These are phyloP conservation scores for Cystobasidium sp. DNA, from an alignment of 1,284 basidiomycete species.

Conservation along the genomic window DNA sequence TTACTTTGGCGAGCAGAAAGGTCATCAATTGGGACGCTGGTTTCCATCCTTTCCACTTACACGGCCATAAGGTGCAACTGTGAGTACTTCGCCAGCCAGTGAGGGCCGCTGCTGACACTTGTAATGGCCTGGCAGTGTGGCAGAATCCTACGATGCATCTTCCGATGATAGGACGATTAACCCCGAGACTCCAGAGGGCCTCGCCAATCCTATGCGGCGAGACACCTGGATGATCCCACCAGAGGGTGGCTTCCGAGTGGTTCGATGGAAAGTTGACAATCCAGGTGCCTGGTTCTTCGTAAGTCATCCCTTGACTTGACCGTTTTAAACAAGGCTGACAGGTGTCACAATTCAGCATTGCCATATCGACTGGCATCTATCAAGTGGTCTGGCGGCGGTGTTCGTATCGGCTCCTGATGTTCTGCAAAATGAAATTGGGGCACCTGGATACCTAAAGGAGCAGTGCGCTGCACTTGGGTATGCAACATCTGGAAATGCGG, in stretches of 20 bases:
- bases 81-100: not conserved
- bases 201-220: constrained; percentile 80
- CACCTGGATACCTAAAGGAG: constrained; percentile 66
- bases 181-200: constrained; percentile 74
- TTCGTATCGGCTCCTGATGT: constrained; percentile 75
- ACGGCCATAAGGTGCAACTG: constrained; percentile 51
- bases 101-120: not conserved
- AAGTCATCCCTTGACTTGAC: constrained; percentile 60
- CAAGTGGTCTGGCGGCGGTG: constrained; percentile 72
- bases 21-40: constrained; percentile 71
- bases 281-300: constrained; percentile 74
- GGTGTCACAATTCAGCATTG: not conserved
- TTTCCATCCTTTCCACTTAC: constrained; percentile 61
- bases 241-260: constrained; percentile 65
- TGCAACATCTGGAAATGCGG: constrained; percentile 76
- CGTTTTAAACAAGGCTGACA: constrained; percentile 48
- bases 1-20: constrained; percentile 63
- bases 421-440: constrained; percentile 61
- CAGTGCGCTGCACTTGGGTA: constrained; percentile 71
- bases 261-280: constrained; percentile 73
- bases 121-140: constrained; percentile 63
- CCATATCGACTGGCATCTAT: constrained; percentile 68
- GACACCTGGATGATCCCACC: constrained; percentile 70
- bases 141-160: constrained; percentile 64
- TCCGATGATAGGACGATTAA: constrained; percentile 78